phyloP scores from a whole-genome alignment of 1,139 yeast genomes.

The Kurtzmaniella quercitrusa region DNA sequence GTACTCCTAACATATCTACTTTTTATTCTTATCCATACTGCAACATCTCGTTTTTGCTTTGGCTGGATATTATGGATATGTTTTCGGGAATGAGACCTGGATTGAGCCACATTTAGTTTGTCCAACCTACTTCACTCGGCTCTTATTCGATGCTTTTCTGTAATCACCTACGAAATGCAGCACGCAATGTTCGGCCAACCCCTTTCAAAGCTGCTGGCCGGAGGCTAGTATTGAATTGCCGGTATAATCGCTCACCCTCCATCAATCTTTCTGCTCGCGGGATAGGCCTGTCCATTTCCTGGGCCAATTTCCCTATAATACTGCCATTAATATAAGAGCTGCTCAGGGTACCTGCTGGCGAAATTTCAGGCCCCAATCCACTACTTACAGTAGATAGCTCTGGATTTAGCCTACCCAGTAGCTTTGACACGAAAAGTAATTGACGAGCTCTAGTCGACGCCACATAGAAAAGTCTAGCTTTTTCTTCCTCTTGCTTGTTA shows the following conservation, averaged over 20 bases:
- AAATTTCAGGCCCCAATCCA: background rate
- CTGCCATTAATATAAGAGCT: background rate
- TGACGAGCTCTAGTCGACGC: conserved; percentile 62
- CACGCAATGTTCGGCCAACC: background rate
- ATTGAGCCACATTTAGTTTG: too few species aligned
- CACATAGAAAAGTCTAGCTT: conserved; percentile 49
- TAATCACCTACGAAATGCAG: background rate
- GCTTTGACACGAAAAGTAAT: conserved; percentile 34
- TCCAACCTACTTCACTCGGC: background rate
- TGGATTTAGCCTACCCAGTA: background rate
- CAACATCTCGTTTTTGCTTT: too few species aligned
- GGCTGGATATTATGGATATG: too few species aligned
- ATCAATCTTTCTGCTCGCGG: background rate
- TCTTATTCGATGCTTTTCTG: background rate
- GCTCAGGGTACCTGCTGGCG: background rate
- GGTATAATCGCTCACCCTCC: background rate
- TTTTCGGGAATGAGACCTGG: too few species aligned
- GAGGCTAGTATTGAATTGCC: background rate
- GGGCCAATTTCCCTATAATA: background rate
- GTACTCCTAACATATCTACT: too few species aligned
- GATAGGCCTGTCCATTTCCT: background rate
- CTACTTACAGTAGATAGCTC: background rate
- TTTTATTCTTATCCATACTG: too few species aligned
- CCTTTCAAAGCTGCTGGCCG: background rate
- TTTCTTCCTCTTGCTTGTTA: conserved; percentile 9